Percentiles rank a stretch among this genome's conserved stretches.
Conservation (phyloP, 1,284 basidiomycete genomes). For the Marasmius tenuissimus region DNA sequence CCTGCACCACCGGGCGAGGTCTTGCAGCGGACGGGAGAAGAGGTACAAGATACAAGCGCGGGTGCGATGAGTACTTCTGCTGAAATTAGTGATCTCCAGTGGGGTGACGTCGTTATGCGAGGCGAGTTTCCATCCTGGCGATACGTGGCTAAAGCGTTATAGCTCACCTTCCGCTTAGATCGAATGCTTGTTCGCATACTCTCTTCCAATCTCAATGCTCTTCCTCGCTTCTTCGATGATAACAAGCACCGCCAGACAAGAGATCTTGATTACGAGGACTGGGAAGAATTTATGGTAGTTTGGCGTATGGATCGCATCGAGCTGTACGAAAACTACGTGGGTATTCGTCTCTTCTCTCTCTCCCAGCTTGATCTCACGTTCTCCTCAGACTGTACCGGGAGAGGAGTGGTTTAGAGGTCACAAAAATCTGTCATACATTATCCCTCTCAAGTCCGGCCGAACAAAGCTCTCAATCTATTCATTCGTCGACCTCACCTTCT, state of each 20-base stretch:
- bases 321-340: conserved; percentile 77
- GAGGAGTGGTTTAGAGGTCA: conserved; percentile 64
- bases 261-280: conserved; percentile 65
- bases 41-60: conserved; percentile 60
- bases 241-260: conserved; percentile 59
- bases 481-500: conserved; percentile 79
- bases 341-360: conserved; percentile 20
- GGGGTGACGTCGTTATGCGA: conserved; percentile 58
- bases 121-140: conserved; percentile 40
- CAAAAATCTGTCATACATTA: conserved; percentile 68
- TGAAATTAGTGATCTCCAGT: conserved; percentile 21
- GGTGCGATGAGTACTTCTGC: conserved; percentile 43
- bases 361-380: background rate
- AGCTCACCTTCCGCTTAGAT: conserved; percentile 45
- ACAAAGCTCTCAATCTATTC: conserved; percentile 80
- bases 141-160: background rate
- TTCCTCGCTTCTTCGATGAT: conserved; percentile 67
- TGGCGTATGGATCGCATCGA: conserved; percentile 77
- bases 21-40: conserved; percentile 50
- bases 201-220: conserved; percentile 53
- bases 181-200: conserved; percentile 81
- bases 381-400: conserved; percentile 52
- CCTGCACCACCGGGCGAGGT: conserved; percentile 61
- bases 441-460: conserved; percentile 58
- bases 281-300: conserved; percentile 77